Percentiles rank a stretch among this genome's conserved stretches.
Conservation (phyloP, 2,329 filamentous ascomycete genomes). For the Bertia moriformis region DNA sequence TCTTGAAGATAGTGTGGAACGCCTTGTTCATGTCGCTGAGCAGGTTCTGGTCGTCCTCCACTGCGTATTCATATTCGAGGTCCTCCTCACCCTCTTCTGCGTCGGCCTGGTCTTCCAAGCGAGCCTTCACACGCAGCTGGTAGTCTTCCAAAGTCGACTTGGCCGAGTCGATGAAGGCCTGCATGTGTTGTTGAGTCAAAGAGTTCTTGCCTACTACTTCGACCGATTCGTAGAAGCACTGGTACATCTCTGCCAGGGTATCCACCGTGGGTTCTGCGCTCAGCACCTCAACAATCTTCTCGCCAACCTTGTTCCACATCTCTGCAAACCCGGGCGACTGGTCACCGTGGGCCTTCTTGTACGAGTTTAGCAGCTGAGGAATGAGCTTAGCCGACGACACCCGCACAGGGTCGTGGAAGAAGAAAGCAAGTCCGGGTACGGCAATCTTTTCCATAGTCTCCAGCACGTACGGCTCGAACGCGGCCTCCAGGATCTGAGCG, state of each 20-base stretch:
- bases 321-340: constrained; percentile 66
- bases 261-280: constrained; percentile 90
- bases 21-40: constrained; percentile 99
- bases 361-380: constrained; percentile 80
- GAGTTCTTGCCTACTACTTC: constrained; percentile 83
- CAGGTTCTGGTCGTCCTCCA: constrained; percentile 92
- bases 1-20: constrained; percentile 97
- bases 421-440: constrained; percentile 84
- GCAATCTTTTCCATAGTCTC: constrained; percentile 96
- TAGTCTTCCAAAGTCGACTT: constrained; percentile 83
- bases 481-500: constrained; percentile 81
- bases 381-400: constrained; percentile 91
- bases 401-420: constrained; percentile 95
- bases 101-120: constrained; percentile 66
- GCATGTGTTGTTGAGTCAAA: constrained; percentile 66
- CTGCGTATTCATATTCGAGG: constrained; percentile 73
- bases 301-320: constrained; percentile 73
- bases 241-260: constrained; percentile 95
- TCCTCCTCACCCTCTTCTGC: constrained; percentile 73
- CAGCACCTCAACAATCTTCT: constrained; percentile 84
- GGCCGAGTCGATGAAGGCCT: constrained; percentile 73
- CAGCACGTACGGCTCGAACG: constrained; percentile 80
- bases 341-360: constrained; percentile 78
- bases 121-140: constrained; percentile 68
- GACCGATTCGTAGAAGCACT: constrained; percentile 97